Evolutionary conservation across 371 early-diverging fungal species (phyloP), one percentile per base, ranked within the genome.

Genomic region (Cokeromyces recurvatus): DNA sequence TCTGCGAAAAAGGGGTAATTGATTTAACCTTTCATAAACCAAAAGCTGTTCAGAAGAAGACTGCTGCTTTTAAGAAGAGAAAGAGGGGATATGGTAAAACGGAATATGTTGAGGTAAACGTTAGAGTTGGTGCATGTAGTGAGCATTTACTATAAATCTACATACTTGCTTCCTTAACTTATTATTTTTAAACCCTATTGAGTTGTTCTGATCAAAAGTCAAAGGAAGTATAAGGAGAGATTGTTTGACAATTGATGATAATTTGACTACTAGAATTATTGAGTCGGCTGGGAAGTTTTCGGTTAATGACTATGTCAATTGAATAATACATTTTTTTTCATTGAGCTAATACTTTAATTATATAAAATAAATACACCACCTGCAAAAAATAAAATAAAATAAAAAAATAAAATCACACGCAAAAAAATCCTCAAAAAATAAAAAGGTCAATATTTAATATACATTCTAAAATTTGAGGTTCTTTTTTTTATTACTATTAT

Each of bases 161-260:
- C 34, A 42, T 42, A 54, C 17, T 39, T 47, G 32, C 54, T 43
- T 16, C 46, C 36, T 31, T 51, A n/a, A 51, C 43, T 57, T 42
- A 25, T 22, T 48, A 32, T 51, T 57, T 43, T 39, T 59, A 24
- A 35, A 48, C 32, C 34, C 23, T 32, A 54, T 43, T 44, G 54
- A 47, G 34, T 32, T 38, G 34, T 48, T 48, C 34, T 48, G 48
- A 43, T 43, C 43, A 12, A 54, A 54, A 53, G 42, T 53, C 32
- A 54, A 48, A 27, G 43, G 16, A 11, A 27, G 38, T 23, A 32
- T 54, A 22, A 48, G 36, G 35, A 54, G 55, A 43, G 38, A 42
- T 44, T 46, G 43, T 15, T 31, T 57, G 43, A 57, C 48, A 11
- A 32, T 34, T 22, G 40, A 31, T 31, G 52, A 51, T 22, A 37